A percentile compares a stretch with the other conserved stretches of the same genome.
Evolutionary conservation across 2,329 filamentous ascomycete genomes (phyloP).

Genomic region (Phyllosticta ampelicida): DNA sequence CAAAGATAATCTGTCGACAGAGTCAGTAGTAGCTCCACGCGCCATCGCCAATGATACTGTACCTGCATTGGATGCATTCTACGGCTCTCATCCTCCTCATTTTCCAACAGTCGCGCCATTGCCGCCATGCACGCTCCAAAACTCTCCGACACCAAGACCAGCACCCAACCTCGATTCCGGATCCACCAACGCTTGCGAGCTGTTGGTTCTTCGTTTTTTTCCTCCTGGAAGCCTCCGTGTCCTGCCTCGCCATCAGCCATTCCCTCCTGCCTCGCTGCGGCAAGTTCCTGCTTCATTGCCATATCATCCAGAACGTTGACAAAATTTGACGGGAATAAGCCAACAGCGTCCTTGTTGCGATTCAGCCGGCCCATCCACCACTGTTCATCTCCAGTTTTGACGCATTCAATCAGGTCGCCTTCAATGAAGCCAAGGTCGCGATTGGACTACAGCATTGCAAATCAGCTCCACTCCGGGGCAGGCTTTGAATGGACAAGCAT

Average conservation of each 20-base stretch:
- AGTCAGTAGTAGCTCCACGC: neutral
- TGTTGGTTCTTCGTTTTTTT: neutral
- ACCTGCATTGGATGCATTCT: constrained; percentile 10
- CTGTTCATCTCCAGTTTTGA: constrained; percentile 93
- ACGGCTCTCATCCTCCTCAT: neutral
- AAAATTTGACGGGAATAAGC: constrained; percentile 94
- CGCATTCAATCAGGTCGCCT: constrained; percentile 92
- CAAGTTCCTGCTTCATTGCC: neutral
- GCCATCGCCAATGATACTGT: neutral
- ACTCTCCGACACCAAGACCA: constrained; percentile 2
- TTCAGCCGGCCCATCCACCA: constrained; percentile 96
- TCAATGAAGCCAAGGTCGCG: constrained; percentile 94
- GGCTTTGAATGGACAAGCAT: constrained; percentile 4
- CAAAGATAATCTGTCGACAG: constrained; percentile 54
- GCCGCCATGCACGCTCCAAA: constrained; percentile 9
- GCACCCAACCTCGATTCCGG: constrained; percentile 5
- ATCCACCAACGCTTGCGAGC: constrained; percentile 2
- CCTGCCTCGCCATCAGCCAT: neutral
- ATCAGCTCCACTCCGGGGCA: constrained; percentile 17
- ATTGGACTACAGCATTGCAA: constrained; percentile 52
- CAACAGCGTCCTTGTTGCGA: constrained; percentile 81
- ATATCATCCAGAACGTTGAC: constrained; percentile 78
- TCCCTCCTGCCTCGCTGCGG: neutral
- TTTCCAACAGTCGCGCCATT: constrained; percentile 4
- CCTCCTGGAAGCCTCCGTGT: neutral